A percentile compares a stretch with the other conserved stretches of the same genome.
phyloP scores from a whole-genome alignment of 768 basidiomycete genomes.

The Amanita rubescens region DNA sequence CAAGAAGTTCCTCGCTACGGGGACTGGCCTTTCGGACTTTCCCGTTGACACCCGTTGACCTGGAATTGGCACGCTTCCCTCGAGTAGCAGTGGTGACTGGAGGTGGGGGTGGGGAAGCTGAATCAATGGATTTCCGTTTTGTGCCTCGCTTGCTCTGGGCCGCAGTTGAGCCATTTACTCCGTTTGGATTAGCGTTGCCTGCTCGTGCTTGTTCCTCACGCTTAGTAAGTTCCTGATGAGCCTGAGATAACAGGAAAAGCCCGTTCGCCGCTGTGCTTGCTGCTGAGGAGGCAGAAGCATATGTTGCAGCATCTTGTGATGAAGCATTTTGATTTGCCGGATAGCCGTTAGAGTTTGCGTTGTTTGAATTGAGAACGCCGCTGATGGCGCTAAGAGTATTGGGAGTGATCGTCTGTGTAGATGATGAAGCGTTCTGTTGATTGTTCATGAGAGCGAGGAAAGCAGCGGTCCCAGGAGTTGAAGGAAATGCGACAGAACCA shows the following conservation, averaged over 20 bases:
- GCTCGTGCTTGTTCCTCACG: slow-evolving; percentile 79
- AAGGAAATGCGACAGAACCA: slow-evolving; percentile 70
- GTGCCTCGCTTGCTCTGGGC: slow-evolving; percentile 43
- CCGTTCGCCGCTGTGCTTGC: slow-evolving; percentile 80
- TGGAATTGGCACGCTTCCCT: slow-evolving; percentile 33
- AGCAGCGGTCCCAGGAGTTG: slow-evolving; percentile 85
- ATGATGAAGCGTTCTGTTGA: slow-evolving; percentile 25
- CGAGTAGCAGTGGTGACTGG: slow-evolving; percentile 18
- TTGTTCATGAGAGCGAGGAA: slow-evolving; percentile 85
- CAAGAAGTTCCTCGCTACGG: slow-evolving; percentile 28
- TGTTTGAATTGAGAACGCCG: slow-evolving; percentile 59
- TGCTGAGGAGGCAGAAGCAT: slow-evolving; percentile 44
- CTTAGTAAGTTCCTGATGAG: slow-evolving; percentile 93
- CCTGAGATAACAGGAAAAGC: slow-evolving; percentile 88
- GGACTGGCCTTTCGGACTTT: slow-evolving; percentile 27
- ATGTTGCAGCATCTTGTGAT: slow-evolving; percentile 18
- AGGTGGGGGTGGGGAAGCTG: slow-evolving; percentile 29
- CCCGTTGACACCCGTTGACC: slow-evolving; percentile 17
- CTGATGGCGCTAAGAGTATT: slow-evolving; percentile 76
- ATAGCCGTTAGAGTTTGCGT: slow-evolving; percentile 49
- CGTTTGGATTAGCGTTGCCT: slow-evolving; percentile 22
- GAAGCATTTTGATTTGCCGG: slow-evolving; percentile 30
- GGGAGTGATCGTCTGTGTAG: slow-evolving; percentile 54
- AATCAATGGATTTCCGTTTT: slow-evolving; percentile 66
- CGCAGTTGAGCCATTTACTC: slow-evolving; percentile 26